phyloP scores from a whole-genome alignment of 2,329 filamentous ascomycete genomes.

The Proliferodiscus dingleyae region DNA sequence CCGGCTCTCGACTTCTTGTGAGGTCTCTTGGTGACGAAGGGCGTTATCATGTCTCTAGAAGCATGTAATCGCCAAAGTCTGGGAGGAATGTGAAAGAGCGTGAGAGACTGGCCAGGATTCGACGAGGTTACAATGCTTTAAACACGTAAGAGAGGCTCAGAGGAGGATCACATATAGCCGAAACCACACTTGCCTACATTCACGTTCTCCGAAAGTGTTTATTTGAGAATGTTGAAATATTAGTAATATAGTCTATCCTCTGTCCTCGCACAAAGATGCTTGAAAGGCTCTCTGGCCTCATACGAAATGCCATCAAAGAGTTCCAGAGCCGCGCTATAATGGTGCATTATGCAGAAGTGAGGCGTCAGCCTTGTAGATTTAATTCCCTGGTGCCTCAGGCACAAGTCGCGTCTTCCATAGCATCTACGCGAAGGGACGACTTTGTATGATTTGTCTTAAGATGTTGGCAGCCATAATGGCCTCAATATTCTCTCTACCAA shows the following conservation, averaged over 20 bases:
- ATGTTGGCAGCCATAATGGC: slow-evolving; percentile 26
- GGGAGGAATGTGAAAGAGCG: too few species aligned
- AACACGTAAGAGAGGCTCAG: background rate
- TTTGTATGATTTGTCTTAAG: background rate
- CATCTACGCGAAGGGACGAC: slow-evolving; percentile 7
- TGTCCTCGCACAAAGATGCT: background rate
- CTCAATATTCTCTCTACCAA: slow-evolving; percentile 46
- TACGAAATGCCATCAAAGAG: too few species aligned
- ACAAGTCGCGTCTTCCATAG: slow-evolving; percentile 2
- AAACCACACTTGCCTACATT: background rate
- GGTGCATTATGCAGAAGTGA: too few species aligned
- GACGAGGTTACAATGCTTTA: too few species aligned
- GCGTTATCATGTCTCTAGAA: slow-evolving; percentile 14
- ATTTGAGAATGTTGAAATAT: background rate
- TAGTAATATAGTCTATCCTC: background rate
- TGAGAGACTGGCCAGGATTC: too few species aligned
- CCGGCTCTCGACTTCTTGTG: slow-evolving; percentile 31
- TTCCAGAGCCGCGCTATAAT: too few species aligned
- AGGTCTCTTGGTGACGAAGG: slow-evolving; percentile 27
- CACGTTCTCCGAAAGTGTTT: background rate
- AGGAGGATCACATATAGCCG: background rate
- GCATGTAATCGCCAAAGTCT: too few species aligned
- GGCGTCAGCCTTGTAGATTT: too few species aligned
- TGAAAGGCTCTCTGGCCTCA: background rate
- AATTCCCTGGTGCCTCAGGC: too few species aligned